phyloP scores from a whole-genome alignment of 2,329 filamentous ascomycete species.

The Colletotrichum tropicicola region DNA sequence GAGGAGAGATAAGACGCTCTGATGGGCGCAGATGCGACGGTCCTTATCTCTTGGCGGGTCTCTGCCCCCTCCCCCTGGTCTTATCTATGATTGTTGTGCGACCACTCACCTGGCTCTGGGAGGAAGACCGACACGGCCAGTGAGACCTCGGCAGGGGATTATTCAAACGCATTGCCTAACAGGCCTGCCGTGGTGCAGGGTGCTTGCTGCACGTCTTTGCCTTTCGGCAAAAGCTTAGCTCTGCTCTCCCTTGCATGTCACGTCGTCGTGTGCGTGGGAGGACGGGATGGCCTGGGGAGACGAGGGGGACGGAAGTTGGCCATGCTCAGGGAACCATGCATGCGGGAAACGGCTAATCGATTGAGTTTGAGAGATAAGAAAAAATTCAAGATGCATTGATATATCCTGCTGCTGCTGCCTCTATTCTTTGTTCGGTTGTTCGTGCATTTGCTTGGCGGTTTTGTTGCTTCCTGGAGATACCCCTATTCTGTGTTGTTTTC shows the following conservation, averaged over 20 bases:
- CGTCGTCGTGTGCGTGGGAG: background rate
- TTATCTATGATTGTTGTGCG: conserved; percentile 10
- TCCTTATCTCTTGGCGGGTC: conserved; percentile 30
- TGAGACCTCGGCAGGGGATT: background rate
- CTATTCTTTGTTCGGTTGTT: background rate
- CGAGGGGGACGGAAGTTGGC: background rate
- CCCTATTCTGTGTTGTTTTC: background rate
- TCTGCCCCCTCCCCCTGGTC: background rate
- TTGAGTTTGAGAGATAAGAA: conserved; percentile 1
- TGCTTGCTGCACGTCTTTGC: background rate
- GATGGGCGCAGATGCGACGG: conserved; percentile 9
- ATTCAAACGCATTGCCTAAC: conserved; percentile 17
- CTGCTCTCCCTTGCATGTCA: background rate
- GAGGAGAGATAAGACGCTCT: conserved; percentile 11
- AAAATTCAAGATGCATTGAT: background rate
- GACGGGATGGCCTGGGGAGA: conserved; percentile 7
- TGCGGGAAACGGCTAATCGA: too few species aligned
- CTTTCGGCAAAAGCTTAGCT: conserved; percentile 18
- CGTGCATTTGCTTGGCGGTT: background rate
- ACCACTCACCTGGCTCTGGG: background rate
- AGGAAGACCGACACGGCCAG: background rate
- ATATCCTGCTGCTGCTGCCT: background rate
- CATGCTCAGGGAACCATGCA: too few species aligned
- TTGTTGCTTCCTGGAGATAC: background rate
- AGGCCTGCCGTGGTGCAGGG: background rate